Conservation (phyloP, 768 basidiomycete species). For the Podaxis sp. region DNA sequence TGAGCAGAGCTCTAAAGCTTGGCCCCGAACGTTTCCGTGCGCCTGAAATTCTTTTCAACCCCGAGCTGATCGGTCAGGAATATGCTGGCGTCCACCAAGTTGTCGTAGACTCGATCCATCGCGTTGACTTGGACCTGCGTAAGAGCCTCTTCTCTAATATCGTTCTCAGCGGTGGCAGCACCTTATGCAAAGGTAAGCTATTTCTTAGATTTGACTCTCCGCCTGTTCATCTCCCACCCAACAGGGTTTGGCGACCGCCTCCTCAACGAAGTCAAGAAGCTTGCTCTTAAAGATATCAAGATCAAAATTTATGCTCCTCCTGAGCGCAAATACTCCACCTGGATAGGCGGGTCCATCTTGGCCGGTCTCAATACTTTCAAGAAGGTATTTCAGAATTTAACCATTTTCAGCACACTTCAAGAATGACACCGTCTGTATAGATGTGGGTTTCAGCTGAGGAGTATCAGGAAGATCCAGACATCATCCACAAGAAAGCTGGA, state of each 20-base stretch:
- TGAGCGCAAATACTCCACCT: slow-evolving; percentile 97
- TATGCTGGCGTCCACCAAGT: slow-evolving; percentile 98
- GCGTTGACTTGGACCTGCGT: slow-evolving; percentile 93
- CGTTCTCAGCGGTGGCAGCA: slow-evolving; percentile 95
- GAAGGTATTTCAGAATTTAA: slow-evolving; percentile 57
- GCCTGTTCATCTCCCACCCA: slow-evolving; percentile 14
- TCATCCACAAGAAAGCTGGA: slow-evolving; percentile 94
- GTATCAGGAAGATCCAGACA: slow-evolving; percentile 98
- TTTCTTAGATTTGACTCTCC: neutral
- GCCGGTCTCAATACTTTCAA: slow-evolving; percentile 97
- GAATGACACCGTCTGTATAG: slow-evolving; percentile 38
- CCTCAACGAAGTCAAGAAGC: slow-evolving; percentile 94
- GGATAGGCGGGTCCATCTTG: slow-evolving; percentile 96
- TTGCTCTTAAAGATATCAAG: slow-evolving; percentile 94
- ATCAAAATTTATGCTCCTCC: slow-evolving; percentile 99
- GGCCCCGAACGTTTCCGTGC: slow-evolving; percentile 95
- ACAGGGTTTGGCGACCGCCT: slow-evolving; percentile 93
- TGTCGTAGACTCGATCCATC: slow-evolving; percentile 96
- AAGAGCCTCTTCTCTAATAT: slow-evolving; percentile 96
- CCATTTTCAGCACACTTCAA: slow-evolving; percentile 16
- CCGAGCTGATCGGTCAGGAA: slow-evolving; percentile 94
- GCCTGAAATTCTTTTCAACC: slow-evolving; percentile 97
- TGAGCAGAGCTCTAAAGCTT: slow-evolving; percentile 52
- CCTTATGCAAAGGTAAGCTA: slow-evolving; percentile 82
- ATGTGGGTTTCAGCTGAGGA: slow-evolving; percentile 99